phyloP scores from a whole-genome alignment of 2,329 filamentous ascomycete genomes.

The Xylariaceae sp. region DNA sequence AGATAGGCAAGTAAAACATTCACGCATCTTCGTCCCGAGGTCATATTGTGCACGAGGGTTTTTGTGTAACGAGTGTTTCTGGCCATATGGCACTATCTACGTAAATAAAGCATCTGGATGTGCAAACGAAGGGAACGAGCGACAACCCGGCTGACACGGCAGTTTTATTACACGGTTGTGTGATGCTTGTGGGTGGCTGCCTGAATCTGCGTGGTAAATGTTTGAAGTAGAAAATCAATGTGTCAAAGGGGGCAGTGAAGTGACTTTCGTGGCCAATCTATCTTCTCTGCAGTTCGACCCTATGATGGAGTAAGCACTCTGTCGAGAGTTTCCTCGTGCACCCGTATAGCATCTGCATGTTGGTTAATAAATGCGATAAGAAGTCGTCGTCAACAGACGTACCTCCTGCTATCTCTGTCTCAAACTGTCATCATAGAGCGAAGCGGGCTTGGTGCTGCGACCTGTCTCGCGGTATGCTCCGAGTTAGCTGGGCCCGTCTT shows the following conservation, averaged over 20 bases:
- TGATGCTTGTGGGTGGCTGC: too few relatives aligned
- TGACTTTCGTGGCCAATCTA: slow-evolving; percentile 4
- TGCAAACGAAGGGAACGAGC: slow-evolving; percentile 7
- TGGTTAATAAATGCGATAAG: slow-evolving; percentile 3
- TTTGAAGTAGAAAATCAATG: slow-evolving; percentile 19
- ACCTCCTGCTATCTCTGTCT: slow-evolving; percentile 27
- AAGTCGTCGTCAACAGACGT: neutral
- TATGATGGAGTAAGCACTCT: slow-evolving; percentile 16
- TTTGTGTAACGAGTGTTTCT: slow-evolving; percentile 10
- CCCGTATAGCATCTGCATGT: slow-evolving; percentile 13
- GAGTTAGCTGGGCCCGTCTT: slow-evolving; percentile 42
- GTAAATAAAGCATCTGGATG: slow-evolving; percentile 1
- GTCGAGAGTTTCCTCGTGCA: slow-evolving; percentile 13
- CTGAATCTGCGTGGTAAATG: too few relatives aligned
- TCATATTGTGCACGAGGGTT: too few relatives aligned
- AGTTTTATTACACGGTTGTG: slow-evolving; percentile 5
- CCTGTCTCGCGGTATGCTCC: slow-evolving; percentile 42
- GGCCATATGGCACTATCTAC: slow-evolving; percentile 12
- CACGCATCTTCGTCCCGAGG: too few relatives aligned
- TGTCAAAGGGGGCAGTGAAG: slow-evolving; percentile 7
- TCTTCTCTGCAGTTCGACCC: slow-evolving; percentile 13
- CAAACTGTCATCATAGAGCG: slow-evolving; percentile 63
- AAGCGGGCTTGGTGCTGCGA: slow-evolving; percentile 62
- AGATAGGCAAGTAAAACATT: too few relatives aligned
- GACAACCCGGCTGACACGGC: slow-evolving; percentile 9